Evolutionary conservation across 371 early-diverging fungal species (phyloP).

Genomic region (Choanephora cucurbitarum): DNA sequence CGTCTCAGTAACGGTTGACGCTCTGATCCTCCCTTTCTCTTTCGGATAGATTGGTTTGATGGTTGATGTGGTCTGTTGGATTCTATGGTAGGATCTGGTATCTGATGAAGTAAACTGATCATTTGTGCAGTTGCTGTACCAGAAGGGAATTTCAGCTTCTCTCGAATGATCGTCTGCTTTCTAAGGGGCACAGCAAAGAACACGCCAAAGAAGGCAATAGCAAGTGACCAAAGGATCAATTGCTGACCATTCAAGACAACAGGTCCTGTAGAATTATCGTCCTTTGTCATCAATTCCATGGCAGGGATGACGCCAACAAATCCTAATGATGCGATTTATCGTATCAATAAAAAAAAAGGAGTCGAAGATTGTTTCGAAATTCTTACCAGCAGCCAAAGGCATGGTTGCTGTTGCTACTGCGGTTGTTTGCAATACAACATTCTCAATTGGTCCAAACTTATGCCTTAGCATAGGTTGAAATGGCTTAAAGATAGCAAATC

Average conservation of each 20-base stretch:
- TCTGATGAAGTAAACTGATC: slow-evolving; percentile 76
- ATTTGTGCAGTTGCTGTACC: slow-evolving; percentile 89
- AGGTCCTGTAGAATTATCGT: slow-evolving; percentile 50
- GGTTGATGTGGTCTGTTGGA: background rate
- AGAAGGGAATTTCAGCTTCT: slow-evolving; percentile 83
- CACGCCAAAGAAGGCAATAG: slow-evolving; percentile 85
- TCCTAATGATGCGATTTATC: slow-evolving; percentile 33
- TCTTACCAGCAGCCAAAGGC: slow-evolving; percentile 75
- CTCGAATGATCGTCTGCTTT: slow-evolving; percentile 75
- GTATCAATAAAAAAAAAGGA: background rate
- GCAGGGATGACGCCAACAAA: slow-evolving; percentile 83
- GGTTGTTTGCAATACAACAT: slow-evolving; percentile 80
- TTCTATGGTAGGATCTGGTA: slow-evolving; percentile 22
- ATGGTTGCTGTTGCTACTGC: slow-evolving; percentile 87
- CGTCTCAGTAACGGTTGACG: slow-evolving; percentile 7
- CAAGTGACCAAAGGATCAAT: slow-evolving; percentile 79
- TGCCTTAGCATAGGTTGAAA: slow-evolving; percentile 47
- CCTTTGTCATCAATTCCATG: slow-evolving; percentile 60
- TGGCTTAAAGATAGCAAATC: slow-evolving; percentile 75
- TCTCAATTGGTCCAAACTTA: slow-evolving; percentile 76
- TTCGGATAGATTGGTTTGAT: background rate
- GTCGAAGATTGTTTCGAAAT: background rate
- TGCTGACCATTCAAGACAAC: slow-evolving; percentile 50
- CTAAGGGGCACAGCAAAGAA: slow-evolving; percentile 89
- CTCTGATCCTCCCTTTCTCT: slow-evolving; percentile 1